Evolutionary conservation across 257 asterid species (phyloP), one percentile per base, ranked within the genome.

Genomic region (Nicotiana tomentosiformis): DNA sequence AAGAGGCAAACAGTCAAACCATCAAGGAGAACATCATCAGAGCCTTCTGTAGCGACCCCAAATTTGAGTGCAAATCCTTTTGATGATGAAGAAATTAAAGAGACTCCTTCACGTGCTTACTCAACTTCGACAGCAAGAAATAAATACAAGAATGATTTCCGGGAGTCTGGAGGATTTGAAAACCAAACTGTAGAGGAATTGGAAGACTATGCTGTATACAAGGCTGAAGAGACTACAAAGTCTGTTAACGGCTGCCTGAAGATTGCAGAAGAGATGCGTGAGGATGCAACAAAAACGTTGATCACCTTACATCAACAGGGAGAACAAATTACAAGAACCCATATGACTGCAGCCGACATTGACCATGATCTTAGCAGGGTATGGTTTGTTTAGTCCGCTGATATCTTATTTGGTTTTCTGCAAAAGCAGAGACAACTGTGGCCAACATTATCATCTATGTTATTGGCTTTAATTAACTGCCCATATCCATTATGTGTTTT

Each of bases 281-380:
- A 94, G 88, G 96, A 89, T 87, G 98, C 95, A 77, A 91, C 98
- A 49, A 92, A 90, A 83, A 96, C 98, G 55, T 79, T 96, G 89
- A 93, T 91, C 33, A 90, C 92, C 65, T 79, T 96, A 84, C 98
- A 96, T 90, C 98, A 94, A 51, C 99, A 96, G 86, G 99, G 99
- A 77, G 98, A 96, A 88, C 98, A 93, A 87, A 93, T 96, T 84
- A 88, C 97, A 2, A 88, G 91, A 87, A 93, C 97, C 20, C 99
- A 96, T 87, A 70, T 85, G 89, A 87, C 86, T 82, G 99, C 98
- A 69, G 97, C 98, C 65, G 97, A 94, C 77, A 92, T 96, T 1
- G 98, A 96, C 82, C 92, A 90, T 74, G 97, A 93, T 83, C 98
- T 96, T 82, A 94, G 98, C 81, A 87, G 93, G 96, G 99, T 96